phyloP scores from a whole-genome alignment of 1,284 basidiomycete species.

The Amylostereum areolatum region DNA sequence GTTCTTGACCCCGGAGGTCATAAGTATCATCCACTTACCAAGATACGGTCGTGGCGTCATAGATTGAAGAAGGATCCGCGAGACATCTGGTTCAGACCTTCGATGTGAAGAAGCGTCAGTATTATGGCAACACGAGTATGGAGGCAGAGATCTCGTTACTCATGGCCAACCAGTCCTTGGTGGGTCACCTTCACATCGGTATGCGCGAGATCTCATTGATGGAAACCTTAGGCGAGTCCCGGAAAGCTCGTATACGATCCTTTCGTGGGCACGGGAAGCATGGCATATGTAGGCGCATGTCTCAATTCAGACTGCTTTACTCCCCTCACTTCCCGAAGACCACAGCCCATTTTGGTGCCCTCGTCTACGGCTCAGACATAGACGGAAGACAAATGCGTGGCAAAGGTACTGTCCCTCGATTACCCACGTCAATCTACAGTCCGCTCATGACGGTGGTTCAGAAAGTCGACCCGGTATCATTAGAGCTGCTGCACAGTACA shows the following conservation, averaged over 20 bases:
- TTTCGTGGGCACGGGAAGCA: slow-evolving; percentile 94
- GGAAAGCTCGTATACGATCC: slow-evolving; percentile 95
- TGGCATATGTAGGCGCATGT: slow-evolving; percentile 69
- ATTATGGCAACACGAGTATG: slow-evolving; percentile 98
- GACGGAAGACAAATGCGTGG: slow-evolving; percentile 97
- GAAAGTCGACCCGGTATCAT: slow-evolving; percentile 60
- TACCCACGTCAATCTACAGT: background rate
- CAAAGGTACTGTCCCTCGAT: slow-evolving; percentile 47
- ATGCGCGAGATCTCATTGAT: background rate
- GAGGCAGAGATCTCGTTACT: slow-evolving; percentile 91
- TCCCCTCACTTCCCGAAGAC: slow-evolving; percentile 38
- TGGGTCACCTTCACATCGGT: slow-evolving; percentile 22
- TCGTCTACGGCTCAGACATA: slow-evolving; percentile 91
- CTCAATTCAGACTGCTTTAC: slow-evolving; percentile 1
- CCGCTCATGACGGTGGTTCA: slow-evolving; percentile 29
- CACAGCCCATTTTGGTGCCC: slow-evolving; percentile 82
- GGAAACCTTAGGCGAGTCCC: slow-evolving; percentile 58
- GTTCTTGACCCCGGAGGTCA: slow-evolving; percentile 28
- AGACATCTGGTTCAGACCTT: slow-evolving; percentile 65
- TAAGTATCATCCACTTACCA: background rate
- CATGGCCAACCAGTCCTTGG: slow-evolving; percentile 95
- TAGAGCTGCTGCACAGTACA: slow-evolving; percentile 83
- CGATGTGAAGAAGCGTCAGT: slow-evolving; percentile 86
- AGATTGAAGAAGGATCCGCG: slow-evolving; percentile 73
- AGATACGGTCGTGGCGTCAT: background rate